Conservation (phyloP, 2,329 filamentous ascomycete species). For the Leptographium procerum region DNA sequence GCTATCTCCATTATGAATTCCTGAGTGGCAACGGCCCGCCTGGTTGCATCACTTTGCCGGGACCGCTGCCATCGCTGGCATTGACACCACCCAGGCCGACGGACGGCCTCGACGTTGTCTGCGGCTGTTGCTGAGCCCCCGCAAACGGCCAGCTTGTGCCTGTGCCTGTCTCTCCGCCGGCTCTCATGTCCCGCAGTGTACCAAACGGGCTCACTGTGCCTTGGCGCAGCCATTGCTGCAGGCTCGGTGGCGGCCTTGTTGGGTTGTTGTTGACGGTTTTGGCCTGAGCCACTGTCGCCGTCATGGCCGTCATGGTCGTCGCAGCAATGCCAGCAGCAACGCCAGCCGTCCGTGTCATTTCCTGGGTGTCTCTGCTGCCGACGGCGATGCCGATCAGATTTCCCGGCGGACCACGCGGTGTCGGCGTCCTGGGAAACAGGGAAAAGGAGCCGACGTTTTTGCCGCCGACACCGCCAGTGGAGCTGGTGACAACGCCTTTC, state of each 20-base stretch:
- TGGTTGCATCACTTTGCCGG: slow-evolving; percentile 6
- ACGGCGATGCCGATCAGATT: not conserved
- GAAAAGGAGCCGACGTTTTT: slow-evolving; percentile 12
- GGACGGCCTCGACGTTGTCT: slow-evolving; percentile 4
- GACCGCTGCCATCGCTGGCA: slow-evolving; percentile 5
- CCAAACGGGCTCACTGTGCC: slow-evolving; percentile 24
- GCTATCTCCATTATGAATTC: not conserved
- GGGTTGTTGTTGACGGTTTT: not conserved
- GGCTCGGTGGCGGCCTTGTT: slow-evolving; percentile 13
- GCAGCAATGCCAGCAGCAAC: not conserved
- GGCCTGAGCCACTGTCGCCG: not conserved
- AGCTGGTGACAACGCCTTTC: not conserved
- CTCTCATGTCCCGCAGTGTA: slow-evolving; percentile 12
- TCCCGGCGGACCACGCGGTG: not conserved
- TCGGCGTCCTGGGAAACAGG: slow-evolving; percentile 16
- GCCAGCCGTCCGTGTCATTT: not conserved
- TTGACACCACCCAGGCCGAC: slow-evolving; percentile 12
- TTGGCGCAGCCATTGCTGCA: slow-evolving; percentile 22
- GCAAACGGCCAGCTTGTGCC: slow-evolving; percentile 7
- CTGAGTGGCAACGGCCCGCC: slow-evolving; percentile 5
- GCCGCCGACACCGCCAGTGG: not conserved
- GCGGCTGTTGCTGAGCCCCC: slow-evolving; percentile 6
- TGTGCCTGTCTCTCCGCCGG: not conserved
- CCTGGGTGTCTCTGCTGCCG: not conserved
- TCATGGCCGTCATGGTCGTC: not conserved